These are phyloP conservation scores for Penicillium bialowiezense DNA, from an alignment of 495 filamentous ascomycete genomes.

Conservation along the genomic window DNA sequence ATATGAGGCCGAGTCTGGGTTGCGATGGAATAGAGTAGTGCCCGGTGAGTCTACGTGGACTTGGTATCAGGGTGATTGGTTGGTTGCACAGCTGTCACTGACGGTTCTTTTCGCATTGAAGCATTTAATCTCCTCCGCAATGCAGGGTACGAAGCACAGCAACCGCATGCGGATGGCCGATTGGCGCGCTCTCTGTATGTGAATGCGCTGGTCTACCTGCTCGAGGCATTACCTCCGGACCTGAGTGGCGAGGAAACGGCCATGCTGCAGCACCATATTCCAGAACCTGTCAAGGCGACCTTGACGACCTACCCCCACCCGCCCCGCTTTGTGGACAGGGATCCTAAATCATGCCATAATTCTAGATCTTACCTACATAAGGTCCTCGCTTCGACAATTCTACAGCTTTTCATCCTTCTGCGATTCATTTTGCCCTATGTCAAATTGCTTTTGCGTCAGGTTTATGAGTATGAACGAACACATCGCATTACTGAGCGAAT, in stretches of 20 bases:
- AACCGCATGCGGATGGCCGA: conserved; percentile 31
- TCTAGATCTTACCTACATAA: conserved; percentile 55
- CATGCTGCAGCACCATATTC: conserved; percentile 29
- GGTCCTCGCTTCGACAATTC: conserved; percentile 51
- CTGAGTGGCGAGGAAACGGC: conserved; percentile 41
- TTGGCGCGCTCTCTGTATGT: conserved; percentile 66
- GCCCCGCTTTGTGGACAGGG: conserved; percentile 31
- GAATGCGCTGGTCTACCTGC: conserved; percentile 61
- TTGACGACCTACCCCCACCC: conserved; percentile 4
- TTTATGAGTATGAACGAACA: conserved; percentile 62
- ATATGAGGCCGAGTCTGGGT: conserved; percentile 36
- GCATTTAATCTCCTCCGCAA: conserved; percentile 40
- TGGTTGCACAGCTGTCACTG: conserved; percentile 2
- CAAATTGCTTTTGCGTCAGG: conserved; percentile 46
- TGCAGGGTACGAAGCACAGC: conserved; percentile 39
- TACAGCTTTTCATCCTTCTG: conserved; percentile 54
- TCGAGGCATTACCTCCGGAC: conserved; percentile 61
- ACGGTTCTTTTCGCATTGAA: conserved; percentile 8
- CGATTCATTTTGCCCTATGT: conserved; percentile 59
- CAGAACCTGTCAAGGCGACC: conserved; percentile 24
- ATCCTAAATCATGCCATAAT: not conserved
- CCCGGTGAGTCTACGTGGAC: conserved; percentile 27
- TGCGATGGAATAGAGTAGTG: conserved; percentile 41
- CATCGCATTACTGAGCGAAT: conserved; percentile 57
- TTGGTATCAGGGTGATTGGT: not conserved